phyloP scores from a whole-genome alignment of 257 asterid genomes.

The Nicotiana sylvestris region DNA sequence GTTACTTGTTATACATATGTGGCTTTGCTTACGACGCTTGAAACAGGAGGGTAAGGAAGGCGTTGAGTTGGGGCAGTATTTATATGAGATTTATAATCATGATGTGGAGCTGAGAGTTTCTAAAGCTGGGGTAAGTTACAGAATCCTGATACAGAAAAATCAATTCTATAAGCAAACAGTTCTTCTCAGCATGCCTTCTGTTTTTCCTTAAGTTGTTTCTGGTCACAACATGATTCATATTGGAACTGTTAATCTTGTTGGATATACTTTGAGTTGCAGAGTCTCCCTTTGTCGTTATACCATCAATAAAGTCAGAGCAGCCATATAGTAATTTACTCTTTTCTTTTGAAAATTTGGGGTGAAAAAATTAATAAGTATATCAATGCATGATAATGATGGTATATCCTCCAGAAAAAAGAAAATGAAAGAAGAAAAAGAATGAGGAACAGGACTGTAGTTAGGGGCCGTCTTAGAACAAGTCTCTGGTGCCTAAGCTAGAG shows the following conservation, averaged over 20 bases:
- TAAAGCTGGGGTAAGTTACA: constrained; percentile 85
- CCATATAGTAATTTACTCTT: background rate
- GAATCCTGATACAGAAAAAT: constrained; percentile 2
- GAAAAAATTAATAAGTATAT: background rate
- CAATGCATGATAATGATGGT: background rate
- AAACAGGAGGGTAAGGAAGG: constrained; percentile 93
- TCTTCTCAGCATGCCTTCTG: background rate
- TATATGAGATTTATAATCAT: constrained; percentile 83
- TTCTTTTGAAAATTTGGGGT: background rate
- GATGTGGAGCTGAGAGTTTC: constrained; percentile 92
- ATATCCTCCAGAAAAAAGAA: background rate
- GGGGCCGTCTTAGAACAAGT: background rate
- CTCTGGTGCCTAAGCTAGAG: background rate
- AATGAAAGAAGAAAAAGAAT: background rate
- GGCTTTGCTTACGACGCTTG: constrained; percentile 87
- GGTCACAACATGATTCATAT: background rate
- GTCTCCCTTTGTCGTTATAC: background rate
- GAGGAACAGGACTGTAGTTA: background rate
- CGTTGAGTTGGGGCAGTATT: constrained; percentile 83
- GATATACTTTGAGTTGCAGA: background rate
- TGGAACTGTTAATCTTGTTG: background rate
- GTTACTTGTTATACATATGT: constrained; percentile 85
- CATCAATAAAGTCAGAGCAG: background rate
- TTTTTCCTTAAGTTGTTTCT: background rate
- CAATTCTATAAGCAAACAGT: background rate